Evolutionary conservation across 176 grass and related monocot genomes (phyloP).

Genomic region (maize (Zea mays)): Zm-B73-REFERENCE-NAM-5.0 NC_050105.1:143509001-143509500

Average conservation of each 20-base stretch:
- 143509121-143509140: conserved; percentile 50
- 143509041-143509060: conserved; percentile 75
- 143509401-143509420: conserved; percentile 88
- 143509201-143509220: conserved; percentile 93
- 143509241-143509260: not conserved
- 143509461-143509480: conserved; percentile 67
- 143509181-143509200: conserved; percentile 89
- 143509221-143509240: conserved; percentile 57
- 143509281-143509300: not conserved
- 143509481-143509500: conserved; percentile 65
- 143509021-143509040: conserved; percentile 63
- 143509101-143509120: not conserved
- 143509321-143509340: conserved; percentile 64
- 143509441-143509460: conserved; percentile 63
- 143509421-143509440: conserved; percentile 88
- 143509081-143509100: conserved; percentile 33
- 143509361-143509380: conserved; percentile 49
- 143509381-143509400: conserved; percentile 71
- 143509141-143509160: conserved; percentile 83
- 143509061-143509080: conserved; percentile 48
- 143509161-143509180: conserved; percentile 90
- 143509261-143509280: not conserved
- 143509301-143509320: not conserved
- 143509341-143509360: conserved; percentile 87
- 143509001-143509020: conserved; percentile 83